Percentiles rank a stretch among this genome's conserved stretches.
These are phyloP conservation scores for Taphrina communis DNA, from an alignment of 1,139 yeast species.

Conservation along the genomic window DNA sequence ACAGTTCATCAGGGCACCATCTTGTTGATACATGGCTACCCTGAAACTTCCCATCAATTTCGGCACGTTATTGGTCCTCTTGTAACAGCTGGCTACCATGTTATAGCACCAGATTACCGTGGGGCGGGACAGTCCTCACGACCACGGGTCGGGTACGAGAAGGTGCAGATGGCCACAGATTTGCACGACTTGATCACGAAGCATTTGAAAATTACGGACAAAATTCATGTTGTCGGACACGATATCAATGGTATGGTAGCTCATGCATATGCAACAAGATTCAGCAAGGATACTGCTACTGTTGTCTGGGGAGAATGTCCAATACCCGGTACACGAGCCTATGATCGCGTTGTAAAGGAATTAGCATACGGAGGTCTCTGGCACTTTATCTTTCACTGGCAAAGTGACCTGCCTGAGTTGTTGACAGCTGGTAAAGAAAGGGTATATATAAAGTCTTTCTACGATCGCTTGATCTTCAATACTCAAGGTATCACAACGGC, in stretches of 20 bases:
- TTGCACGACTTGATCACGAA: constrained; percentile 12
- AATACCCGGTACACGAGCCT: not conserved
- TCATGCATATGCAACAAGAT: constrained; percentile 4
- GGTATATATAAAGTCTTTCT: not conserved
- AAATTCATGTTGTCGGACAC: constrained; percentile 8
- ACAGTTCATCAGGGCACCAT: not conserved
- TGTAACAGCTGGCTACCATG: not conserved
- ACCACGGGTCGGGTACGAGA: not conserved
- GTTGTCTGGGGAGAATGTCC: constrained; percentile 8
- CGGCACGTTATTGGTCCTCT: constrained; percentile 12
- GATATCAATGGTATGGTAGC: constrained; percentile 15
- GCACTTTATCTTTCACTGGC: constrained; percentile 5
- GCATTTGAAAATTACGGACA: not conserved
- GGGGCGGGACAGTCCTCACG: not conserved
- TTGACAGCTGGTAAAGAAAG: not conserved
- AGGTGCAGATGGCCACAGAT: constrained; percentile 7
- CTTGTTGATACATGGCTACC: constrained; percentile 11
- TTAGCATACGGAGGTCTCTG: not conserved
- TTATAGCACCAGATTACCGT: constrained; percentile 7
- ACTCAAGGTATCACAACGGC: not conserved
- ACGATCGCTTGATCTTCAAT: constrained; percentile 3
- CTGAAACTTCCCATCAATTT: not conserved
- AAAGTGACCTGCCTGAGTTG: not conserved
- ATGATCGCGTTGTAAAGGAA: not conserved
- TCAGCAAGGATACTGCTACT: not conserved